Conservation (phyloP, 116 monocot genomes). For the Iris pallida region DNA sequence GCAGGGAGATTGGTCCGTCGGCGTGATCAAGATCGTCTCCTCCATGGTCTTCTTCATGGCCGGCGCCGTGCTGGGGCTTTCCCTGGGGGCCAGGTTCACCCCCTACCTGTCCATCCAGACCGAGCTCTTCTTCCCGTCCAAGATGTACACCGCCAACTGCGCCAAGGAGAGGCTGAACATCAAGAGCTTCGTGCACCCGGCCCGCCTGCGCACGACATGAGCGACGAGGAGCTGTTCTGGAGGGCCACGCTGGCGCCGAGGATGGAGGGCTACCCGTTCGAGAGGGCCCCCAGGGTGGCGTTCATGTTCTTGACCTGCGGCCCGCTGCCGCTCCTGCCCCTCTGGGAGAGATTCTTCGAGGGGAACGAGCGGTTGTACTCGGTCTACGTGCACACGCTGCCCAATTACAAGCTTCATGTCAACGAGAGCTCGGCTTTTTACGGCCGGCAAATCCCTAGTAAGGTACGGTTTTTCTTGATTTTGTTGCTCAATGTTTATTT, state of each 20-base stretch:
- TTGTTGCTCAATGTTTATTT: background rate
- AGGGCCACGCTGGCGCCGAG: slow-evolving; percentile 70
- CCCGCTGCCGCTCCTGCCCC: slow-evolving; percentile 44
- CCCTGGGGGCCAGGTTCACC: slow-evolving; percentile 23
- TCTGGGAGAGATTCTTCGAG: slow-evolving; percentile 82
- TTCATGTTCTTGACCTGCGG: slow-evolving; percentile 79
- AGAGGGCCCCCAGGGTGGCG: slow-evolving; percentile 63
- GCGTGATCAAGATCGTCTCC: slow-evolving; percentile 44
- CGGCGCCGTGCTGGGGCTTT: slow-evolving; percentile 50
- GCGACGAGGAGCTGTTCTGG: slow-evolving; percentile 82
- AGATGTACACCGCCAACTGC: slow-evolving; percentile 28
- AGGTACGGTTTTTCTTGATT: slow-evolving; percentile 34
- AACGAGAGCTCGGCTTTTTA: slow-evolving; percentile 53
- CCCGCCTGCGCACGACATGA: slow-evolving; percentile 45
- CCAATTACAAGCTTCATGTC: slow-evolving; percentile 57
- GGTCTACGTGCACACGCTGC: slow-evolving; percentile 68
- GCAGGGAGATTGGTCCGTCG: slow-evolving; percentile 38
- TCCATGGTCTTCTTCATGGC: slow-evolving; percentile 53
- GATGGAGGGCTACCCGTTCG: slow-evolving; percentile 41
- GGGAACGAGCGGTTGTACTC: slow-evolving; percentile 63
- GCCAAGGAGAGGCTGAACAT: slow-evolving; percentile 26
- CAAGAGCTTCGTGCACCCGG: slow-evolving; percentile 35
- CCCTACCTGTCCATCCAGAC: slow-evolving; percentile 29
- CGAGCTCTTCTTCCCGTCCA: slow-evolving; percentile 43
- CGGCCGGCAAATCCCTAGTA: slow-evolving; percentile 67